These are phyloP conservation scores for Yamadazyma philogaea DNA, from an alignment of 805 yeast species.

Conservation along the genomic window DNA sequence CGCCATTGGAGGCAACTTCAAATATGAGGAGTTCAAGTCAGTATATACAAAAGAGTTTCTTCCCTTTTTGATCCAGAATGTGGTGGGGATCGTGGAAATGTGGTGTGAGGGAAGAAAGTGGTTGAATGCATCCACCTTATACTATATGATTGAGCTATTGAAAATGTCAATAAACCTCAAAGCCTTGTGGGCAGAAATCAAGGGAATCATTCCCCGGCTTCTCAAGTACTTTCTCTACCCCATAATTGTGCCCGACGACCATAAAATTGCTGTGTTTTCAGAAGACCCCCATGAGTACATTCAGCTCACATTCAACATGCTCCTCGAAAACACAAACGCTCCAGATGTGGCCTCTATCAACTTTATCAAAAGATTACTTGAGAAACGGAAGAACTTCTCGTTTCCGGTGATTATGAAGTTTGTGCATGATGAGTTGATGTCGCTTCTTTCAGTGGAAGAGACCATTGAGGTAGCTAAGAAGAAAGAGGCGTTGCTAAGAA, in stretches of 20 bases:
- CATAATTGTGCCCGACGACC: conserved; percentile 64
- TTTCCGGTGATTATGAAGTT: conserved; percentile 61
- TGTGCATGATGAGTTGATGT: conserved; percentile 47
- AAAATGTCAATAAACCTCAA: conserved; percentile 54
- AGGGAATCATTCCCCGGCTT: conserved; percentile 62
- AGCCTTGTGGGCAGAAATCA: conserved; percentile 62
- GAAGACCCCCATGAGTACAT: conserved; percentile 88
- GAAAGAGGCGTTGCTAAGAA: conserved; percentile 75
- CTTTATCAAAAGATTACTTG: conserved; percentile 67
- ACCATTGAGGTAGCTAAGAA: conserved; percentile 51
- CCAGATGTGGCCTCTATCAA: conserved; percentile 81
- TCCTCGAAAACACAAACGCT: conserved; percentile 50
- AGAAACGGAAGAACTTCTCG: conserved; percentile 59
- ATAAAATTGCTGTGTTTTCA: conserved; percentile 70
- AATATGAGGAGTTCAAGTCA: conserved; percentile 58
- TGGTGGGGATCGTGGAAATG: conserved; percentile 61
- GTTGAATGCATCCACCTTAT: conserved; percentile 65
- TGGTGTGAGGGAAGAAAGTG: conserved; percentile 71
- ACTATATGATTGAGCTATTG: conserved; percentile 52
- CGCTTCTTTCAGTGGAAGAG: conserved; percentile 34
- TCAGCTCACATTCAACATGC: conserved; percentile 53
- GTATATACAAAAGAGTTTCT: conserved; percentile 56
- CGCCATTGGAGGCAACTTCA: conserved; percentile 49
- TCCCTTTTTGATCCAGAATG: conserved; percentile 68
- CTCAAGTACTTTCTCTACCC: conserved; percentile 75